Conservation (phyloP, 139 green algal species). For the Pycnococcus provasolii region DNA sequence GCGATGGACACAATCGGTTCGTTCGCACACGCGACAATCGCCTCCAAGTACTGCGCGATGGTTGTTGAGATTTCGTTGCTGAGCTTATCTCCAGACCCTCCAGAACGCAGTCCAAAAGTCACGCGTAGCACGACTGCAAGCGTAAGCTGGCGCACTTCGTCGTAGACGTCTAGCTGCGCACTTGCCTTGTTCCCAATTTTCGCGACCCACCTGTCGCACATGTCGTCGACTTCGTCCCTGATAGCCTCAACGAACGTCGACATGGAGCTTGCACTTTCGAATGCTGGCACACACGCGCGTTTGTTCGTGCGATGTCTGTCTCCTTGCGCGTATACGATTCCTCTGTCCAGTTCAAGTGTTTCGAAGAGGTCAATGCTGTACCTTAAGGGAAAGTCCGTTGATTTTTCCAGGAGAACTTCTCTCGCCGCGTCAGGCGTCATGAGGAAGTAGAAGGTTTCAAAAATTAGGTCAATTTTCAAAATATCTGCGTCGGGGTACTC, state of each 20-base stretch:
- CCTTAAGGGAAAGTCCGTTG: neutral
- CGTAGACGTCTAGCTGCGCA: neutral
- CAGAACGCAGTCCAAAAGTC: neutral
- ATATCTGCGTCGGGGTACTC: neutral
- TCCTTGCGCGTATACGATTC: neutral
- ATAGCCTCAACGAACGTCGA: neutral
- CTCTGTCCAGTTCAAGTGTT: neutral
- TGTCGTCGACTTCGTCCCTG: neutral
- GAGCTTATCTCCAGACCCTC: too few relatives aligned
- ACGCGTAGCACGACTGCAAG: neutral
- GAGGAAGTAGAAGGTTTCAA: neutral
- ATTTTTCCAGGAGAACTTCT: neutral
- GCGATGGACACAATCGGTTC: neutral
- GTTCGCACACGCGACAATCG: neutral
- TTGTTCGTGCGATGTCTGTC: neutral
- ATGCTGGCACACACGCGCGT: neutral
- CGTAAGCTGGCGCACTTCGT: neutral
- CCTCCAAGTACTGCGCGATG: neutral
- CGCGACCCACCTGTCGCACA: neutral
- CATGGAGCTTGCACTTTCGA: neutral
- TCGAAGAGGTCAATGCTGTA: neutral
- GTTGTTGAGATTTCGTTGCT: neutral
- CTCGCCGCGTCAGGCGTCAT: neutral
- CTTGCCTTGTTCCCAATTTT: neutral
- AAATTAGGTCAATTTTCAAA: neutral